Evolutionary conservation across 2,329 filamentous ascomycete species (phyloP).

Genomic region (Cryphonectria carpinicola): DNA sequence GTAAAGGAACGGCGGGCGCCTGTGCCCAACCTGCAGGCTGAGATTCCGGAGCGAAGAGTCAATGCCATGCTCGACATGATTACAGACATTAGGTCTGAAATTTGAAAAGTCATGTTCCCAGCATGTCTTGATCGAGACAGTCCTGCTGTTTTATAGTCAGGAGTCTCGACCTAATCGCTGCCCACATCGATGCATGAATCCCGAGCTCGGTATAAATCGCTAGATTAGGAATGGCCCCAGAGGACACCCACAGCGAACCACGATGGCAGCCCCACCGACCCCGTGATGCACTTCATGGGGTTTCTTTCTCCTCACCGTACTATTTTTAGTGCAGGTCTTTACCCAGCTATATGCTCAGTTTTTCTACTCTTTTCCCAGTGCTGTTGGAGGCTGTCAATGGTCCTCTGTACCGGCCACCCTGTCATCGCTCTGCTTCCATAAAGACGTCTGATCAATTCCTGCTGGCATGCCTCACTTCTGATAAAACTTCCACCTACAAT

Average conservation of each 20-base stretch:
- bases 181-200: conserved; percentile 29
- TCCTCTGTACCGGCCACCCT: conserved; percentile 39
- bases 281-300: not conserved
- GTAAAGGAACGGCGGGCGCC: conserved; percentile 1
- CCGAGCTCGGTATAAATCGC: conserved; percentile 39
- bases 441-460: conserved; percentile 40
- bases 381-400: not conserved
- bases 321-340: not conserved
- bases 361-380: not conserved
- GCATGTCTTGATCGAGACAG: not conserved
- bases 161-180: conserved; percentile 30
- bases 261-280: not conserved
- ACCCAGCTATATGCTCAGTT: not conserved
- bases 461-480: conserved; percentile 31
- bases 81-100: too few species aligned
- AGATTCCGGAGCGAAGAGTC: not conserved
- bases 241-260: not conserved
- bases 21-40: not conserved
- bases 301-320: not conserved
- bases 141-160: conserved; percentile 31
- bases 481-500: conserved; percentile 40
- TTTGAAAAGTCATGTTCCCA: not conserved
- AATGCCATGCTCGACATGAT: not conserved
- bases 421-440: conserved; percentile 40
- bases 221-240: not conserved